Conservation (phyloP, 1,284 basidiomycete genomes). For the Leccinum subrobustum region DNA sequence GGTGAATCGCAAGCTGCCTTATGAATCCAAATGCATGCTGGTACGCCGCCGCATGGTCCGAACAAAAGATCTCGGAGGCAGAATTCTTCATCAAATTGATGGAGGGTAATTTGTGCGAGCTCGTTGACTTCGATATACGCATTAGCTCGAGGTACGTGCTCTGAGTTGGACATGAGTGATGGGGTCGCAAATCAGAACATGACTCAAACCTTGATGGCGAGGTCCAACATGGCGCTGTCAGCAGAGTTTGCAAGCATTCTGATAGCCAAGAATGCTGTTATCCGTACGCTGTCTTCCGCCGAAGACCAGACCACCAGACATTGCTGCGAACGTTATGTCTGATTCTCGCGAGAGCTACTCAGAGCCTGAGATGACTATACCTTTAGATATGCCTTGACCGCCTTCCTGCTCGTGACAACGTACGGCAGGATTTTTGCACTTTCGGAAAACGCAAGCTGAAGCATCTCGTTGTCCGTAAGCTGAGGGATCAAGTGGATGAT, state of each 20-base stretch:
- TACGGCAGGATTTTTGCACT: slow-evolving; percentile 88
- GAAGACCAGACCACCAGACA: slow-evolving; percentile 84
- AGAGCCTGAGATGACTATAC: slow-evolving; percentile 35
- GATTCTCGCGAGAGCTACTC: background rate
- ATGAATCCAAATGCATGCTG: slow-evolving; percentile 98
- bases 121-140: slow-evolving; percentile 81
- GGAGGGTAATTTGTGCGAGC: slow-evolving; percentile 84
- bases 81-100: slow-evolving; percentile 99
- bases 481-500: slow-evolving; percentile 78
- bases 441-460: slow-evolving; percentile 77
- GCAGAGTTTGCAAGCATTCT: slow-evolving; percentile 77
- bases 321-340: slow-evolving; percentile 44
- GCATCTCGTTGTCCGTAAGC: slow-evolving; percentile 65
- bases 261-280: slow-evolving; percentile 88
- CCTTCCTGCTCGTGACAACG: slow-evolving; percentile 78
- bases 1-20: slow-evolving; percentile 91
- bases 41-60: slow-evolving; percentile 76
- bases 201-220: slow-evolving; percentile 76
- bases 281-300: slow-evolving; percentile 79
- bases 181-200: slow-evolving; percentile 1
- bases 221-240: slow-evolving; percentile 83
- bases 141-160: slow-evolving; percentile 86
- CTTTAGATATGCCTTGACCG: slow-evolving; percentile 84
- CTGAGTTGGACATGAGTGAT: slow-evolving; percentile 37
- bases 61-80: slow-evolving; percentile 87